These are phyloP conservation scores for Taphrina deformans DNA, from an alignment of 1,139 yeast genomes.

Conservation along the genomic window DNA sequence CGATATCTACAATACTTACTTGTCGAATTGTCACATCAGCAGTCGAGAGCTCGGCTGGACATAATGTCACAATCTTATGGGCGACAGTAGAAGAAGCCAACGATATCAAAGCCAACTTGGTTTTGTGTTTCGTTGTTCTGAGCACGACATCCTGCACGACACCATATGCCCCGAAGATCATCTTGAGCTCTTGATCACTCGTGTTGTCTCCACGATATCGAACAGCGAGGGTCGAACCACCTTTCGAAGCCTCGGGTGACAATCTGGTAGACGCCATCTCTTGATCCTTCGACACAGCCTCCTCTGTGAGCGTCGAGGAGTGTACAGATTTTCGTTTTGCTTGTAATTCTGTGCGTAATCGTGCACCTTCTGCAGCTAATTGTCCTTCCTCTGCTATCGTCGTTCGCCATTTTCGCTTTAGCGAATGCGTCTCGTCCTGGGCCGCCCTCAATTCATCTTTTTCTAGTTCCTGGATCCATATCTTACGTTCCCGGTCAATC, in stretches of 20 bases:
- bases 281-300: not conserved
- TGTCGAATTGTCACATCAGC: not conserved
- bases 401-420: slow-evolving; percentile 26
- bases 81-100: not conserved
- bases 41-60: not conserved
- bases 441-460: slow-evolving; percentile 28
- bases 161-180: slow-evolving; percentile 34
- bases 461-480: slow-evolving; percentile 26
- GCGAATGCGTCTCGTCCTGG: not conserved
- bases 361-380: slow-evolving; percentile 11
- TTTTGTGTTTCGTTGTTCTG: not conserved
- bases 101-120: slow-evolving; percentile 8
- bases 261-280: not conserved
- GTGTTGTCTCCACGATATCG: slow-evolving; percentile 30
- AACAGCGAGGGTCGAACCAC: slow-evolving; percentile 34
- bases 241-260: not conserved
- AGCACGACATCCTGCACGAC: slow-evolving; percentile 20
- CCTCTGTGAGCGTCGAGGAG: not conserved
- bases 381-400: not conserved
- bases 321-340: not conserved
- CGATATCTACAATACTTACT: not conserved
- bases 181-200: not conserved
- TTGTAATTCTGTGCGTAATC: not conserved
- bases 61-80: not conserved
- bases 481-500: slow-evolving; percentile 25